phyloP scores from a whole-genome alignment of 208 protist genomes.

The Leishmania mexicana region DNA sequence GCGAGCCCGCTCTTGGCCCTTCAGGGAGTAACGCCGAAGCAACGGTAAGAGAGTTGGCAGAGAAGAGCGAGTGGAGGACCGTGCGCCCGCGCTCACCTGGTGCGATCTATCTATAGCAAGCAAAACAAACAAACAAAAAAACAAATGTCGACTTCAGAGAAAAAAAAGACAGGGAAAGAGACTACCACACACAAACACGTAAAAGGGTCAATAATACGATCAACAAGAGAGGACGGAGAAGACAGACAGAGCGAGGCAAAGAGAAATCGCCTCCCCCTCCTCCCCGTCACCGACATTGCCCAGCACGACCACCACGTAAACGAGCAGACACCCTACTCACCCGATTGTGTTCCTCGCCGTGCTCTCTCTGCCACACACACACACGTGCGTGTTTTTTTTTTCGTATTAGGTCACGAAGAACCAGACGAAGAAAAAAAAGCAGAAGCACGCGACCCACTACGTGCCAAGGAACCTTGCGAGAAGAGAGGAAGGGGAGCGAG shows the following conservation, averaged over 20 bases:
- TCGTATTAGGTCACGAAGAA: too few species aligned
- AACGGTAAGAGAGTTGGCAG: not conserved
- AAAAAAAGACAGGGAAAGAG: not conserved
- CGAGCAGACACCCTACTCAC: too few species aligned
- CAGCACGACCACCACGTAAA: too few species aligned
- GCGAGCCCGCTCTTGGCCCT: not conserved
- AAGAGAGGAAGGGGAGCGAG: not conserved
- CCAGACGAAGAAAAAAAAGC: too few species aligned
- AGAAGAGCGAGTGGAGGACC: not conserved
- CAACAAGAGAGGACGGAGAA: not conserved
- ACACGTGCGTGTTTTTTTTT: too few species aligned
- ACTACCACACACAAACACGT: not conserved
- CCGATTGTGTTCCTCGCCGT: too few species aligned
- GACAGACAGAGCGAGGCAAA: too few species aligned
- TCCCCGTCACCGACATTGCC: too few species aligned
- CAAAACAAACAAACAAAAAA: not conserved
- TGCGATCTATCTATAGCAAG: not conserved
- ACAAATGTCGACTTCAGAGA: not conserved
- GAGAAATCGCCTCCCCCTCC: too few species aligned
- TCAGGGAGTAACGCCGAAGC: not conserved
- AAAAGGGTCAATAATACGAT: too few species aligned
- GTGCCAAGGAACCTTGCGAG: not conserved
- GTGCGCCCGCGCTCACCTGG: not conserved
- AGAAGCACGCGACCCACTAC: too few species aligned
- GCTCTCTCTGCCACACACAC: too few species aligned